Percentiles rank a stretch among this genome's conserved stretches.
Conservation (phyloP, 441 rosid species). For the Corymbia citriodora region DNA sequence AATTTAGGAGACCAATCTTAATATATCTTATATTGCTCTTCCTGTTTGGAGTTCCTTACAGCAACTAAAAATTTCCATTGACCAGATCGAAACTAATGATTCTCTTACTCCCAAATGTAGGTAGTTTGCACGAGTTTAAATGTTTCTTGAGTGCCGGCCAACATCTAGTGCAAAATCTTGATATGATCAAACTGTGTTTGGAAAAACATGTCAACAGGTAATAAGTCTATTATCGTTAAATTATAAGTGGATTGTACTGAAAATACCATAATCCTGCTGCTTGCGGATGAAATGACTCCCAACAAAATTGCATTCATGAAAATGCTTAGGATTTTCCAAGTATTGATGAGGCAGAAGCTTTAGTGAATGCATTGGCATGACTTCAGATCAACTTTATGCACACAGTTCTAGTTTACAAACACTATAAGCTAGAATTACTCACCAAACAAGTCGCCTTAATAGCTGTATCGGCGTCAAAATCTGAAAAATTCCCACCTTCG, state of each 20-base stretch:
- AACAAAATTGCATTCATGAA: not conserved
- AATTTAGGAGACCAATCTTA: not conserved
- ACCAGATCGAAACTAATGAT: not conserved
- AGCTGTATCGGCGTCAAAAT: slow-evolving; percentile 16
- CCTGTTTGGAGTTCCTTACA: not conserved
- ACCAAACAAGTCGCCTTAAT: slow-evolving; percentile 28
- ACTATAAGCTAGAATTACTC: not conserved
- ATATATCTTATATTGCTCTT: not conserved
- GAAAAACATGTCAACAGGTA: not conserved
- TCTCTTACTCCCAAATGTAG: not conserved
- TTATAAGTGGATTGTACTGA: not conserved
- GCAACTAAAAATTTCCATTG: not conserved
- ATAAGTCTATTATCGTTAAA: not conserved
- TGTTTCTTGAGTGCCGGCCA: not conserved
- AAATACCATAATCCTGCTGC: not conserved
- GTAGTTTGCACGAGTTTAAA: not conserved
- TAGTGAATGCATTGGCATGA: not conserved
- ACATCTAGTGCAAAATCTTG: not conserved
- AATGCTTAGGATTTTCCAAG: not conserved
- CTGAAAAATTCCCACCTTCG: slow-evolving; percentile 2
- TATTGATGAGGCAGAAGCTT: not conserved
- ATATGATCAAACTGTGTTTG: not conserved
- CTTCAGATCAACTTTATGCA: not conserved
- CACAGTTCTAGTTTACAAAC: not conserved
- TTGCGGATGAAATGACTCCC: not conserved